Conservation (phyloP, 768 basidiomycete genomes). For the Suillus tomentosus region DNA sequence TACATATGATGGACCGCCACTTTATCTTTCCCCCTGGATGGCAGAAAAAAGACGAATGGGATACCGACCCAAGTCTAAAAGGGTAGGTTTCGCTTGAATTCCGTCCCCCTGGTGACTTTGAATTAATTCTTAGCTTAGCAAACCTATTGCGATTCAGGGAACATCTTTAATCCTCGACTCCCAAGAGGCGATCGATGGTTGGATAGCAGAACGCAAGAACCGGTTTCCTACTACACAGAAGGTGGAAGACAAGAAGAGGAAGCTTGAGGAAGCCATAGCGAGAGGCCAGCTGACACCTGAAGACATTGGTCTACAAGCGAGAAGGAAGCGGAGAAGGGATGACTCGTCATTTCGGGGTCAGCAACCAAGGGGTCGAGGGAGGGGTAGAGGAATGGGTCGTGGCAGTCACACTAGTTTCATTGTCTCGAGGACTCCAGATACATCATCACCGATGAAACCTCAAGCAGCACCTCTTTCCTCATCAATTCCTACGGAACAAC, state of each 20-base stretch:
- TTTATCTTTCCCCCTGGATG: constrained; percentile 78
- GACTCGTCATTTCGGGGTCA: constrained; percentile 19
- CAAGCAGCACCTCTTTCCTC: neutral
- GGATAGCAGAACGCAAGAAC: constrained; percentile 88
- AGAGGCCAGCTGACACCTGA: constrained; percentile 69
- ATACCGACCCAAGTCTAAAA: constrained; percentile 79
- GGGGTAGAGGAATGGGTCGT: constrained; percentile 36
- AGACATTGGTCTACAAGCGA: constrained; percentile 41
- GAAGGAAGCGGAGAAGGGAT: constrained; percentile 45
- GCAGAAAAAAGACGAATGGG: constrained; percentile 69
- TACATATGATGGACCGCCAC: constrained; percentile 90
- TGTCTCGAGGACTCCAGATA: neutral
- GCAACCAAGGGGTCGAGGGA: constrained; percentile 17
- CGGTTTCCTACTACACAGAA: constrained; percentile 76
- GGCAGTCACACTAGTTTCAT: constrained; percentile 3
- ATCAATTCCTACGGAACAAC: neutral
- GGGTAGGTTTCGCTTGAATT: constrained; percentile 47
- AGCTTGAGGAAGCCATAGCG: constrained; percentile 75
- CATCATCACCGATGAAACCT: neutral
- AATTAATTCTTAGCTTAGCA: constrained; percentile 42
- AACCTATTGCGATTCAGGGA: constrained; percentile 74
- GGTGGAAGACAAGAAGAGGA: constrained; percentile 80
- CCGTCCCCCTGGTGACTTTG: neutral
- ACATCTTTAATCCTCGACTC: constrained; percentile 77
- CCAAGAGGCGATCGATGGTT: constrained; percentile 77